Percentiles rank a stretch among this genome's conserved stretches.
phyloP scores from a whole-genome alignment of 1,139 yeast genomes.

The Nakaseomyces glabratus region DNA sequence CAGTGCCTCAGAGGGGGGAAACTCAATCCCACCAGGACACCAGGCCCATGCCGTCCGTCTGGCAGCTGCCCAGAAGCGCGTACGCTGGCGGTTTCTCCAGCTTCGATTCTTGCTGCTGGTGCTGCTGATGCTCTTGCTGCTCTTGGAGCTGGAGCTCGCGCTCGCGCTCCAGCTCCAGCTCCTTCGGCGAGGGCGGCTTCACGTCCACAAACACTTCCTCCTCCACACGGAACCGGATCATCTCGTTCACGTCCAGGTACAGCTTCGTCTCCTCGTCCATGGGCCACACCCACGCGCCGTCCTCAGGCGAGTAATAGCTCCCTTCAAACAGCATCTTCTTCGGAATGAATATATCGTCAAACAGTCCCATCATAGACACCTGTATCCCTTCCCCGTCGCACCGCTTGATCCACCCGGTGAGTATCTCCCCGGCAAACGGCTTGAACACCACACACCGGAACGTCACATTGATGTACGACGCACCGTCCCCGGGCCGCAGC shows the following conservation, averaged over 20 bases:
- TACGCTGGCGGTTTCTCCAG: conserved; percentile 54
- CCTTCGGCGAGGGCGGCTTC: conserved; percentile 62
- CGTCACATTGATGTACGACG: conserved; percentile 64
- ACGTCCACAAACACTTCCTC: conserved; percentile 77
- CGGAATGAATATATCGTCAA: conserved; percentile 88
- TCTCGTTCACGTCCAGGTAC: conserved; percentile 82
- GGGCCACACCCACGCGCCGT: conserved; percentile 95
- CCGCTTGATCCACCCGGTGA: conserved; percentile 88
- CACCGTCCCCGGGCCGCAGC: conserved; percentile 94
- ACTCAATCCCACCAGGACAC: conserved; percentile 85
- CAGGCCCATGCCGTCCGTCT: conserved; percentile 93
- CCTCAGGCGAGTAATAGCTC: conserved; percentile 58
- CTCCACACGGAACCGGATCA: conserved; percentile 82
- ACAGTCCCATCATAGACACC: conserved; percentile 55
- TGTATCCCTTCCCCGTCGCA: conserved; percentile 82
- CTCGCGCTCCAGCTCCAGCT: conserved; percentile 36
- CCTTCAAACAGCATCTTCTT: conserved; percentile 71
- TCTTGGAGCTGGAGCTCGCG: conserved; percentile 17
- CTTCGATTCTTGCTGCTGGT: conserved; percentile 14
- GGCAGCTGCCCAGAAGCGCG: conserved; percentile 83
- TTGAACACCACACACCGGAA: conserved; percentile 78
- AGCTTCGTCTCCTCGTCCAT: conserved; percentile 63
- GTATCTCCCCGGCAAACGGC: conserved; percentile 90
- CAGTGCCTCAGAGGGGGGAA: no score
- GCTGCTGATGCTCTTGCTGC: conserved; percentile 24